Base-by-base conservation (phyloP, 2,329 filamentous ascomycete species). In the Septoria linicola region DNA sequence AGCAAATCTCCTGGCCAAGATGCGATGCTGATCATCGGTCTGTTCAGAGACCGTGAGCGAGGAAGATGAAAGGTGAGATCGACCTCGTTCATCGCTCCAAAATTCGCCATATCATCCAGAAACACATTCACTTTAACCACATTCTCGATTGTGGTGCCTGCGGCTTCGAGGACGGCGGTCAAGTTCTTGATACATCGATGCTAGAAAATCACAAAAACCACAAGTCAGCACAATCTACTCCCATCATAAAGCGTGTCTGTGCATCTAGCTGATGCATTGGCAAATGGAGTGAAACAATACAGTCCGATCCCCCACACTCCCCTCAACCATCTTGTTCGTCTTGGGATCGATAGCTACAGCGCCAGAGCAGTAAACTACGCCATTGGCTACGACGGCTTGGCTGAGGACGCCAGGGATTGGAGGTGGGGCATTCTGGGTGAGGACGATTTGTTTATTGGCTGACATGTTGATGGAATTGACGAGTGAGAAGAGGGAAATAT, bases 281-380 rank as follows among this genome's bases (percentile, higher is more conserved):
- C n/a, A n/a, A n/a, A n/a, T n/a, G n/a, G n/a, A 14, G 4, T 1
- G 34, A 13, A 17, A 17, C 17, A 72, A 49, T 69, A 82, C 80
- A 49, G 76, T 77, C 30, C 76, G 69, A 49, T 79, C 80, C 55
- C 75, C 75, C 47, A 85, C 71, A 45, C 76, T 76, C 3, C 82
- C 83, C 8, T 81, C 75, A 6, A 82, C 74, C 1, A 85, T 49
- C 48, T 77, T 72, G 16, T 70, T 72, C 0, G 80, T 82, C n/a
- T 64, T 66, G 0, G 81, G 76, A 58, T 84, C 77, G 60, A 81
- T 72, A 11, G 79, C 80, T 25, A 87, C 74, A 55, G 75, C 76
- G 19, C 84, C 85, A 1, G 82, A 85, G 72, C 83, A 86, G 72
- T 85, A 88, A n/a, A 88, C 80, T 66, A 84, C 79, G 61, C 82